These are phyloP conservation scores for Plenodomus biglobosus DNA, from an alignment of 2,329 filamentous ascomycete species.

Conservation along the genomic window DNA sequence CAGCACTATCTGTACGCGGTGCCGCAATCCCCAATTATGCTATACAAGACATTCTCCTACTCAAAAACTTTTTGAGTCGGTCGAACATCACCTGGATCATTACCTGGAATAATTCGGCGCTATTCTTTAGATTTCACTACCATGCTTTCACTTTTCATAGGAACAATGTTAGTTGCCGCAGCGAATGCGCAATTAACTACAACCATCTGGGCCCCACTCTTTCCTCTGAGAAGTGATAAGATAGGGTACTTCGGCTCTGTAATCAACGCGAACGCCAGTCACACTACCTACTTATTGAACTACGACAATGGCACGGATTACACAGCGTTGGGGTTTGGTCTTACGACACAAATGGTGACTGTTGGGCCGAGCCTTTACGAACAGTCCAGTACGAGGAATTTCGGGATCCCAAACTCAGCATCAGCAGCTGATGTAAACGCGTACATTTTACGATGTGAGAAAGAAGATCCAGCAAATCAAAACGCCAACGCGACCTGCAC, in stretches of 20 bases:
- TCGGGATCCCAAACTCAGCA: not conserved
- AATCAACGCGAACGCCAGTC: not conserved
- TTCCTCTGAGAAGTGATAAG: constrained; percentile 2
- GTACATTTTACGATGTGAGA: not conserved
- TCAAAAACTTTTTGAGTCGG: too few species aligned
- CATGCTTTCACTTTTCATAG: not conserved
- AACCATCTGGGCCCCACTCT: not conserved
- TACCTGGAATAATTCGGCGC: too few species aligned
- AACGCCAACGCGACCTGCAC: constrained; percentile 1
- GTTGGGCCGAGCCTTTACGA: not conserved
- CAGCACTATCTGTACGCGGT: not conserved
- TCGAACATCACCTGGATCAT: too few species aligned
- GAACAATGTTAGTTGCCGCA: not conserved
- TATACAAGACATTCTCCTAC: too few species aligned
- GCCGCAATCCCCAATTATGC: too few species aligned
- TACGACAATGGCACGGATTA: constrained; percentile 4
- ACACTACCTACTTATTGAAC: not conserved
- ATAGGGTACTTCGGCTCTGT: constrained; percentile 5
- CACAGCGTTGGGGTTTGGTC: not conserved
- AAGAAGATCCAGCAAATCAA: not conserved
- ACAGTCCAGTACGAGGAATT: not conserved
- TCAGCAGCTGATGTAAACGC: not conserved
- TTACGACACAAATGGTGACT: not conserved
- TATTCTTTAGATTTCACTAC: not conserved
- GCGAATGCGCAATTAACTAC: constrained; percentile 5